Conservation (phyloP, 805 yeast genomes). For the Candida maesae region DNA sequence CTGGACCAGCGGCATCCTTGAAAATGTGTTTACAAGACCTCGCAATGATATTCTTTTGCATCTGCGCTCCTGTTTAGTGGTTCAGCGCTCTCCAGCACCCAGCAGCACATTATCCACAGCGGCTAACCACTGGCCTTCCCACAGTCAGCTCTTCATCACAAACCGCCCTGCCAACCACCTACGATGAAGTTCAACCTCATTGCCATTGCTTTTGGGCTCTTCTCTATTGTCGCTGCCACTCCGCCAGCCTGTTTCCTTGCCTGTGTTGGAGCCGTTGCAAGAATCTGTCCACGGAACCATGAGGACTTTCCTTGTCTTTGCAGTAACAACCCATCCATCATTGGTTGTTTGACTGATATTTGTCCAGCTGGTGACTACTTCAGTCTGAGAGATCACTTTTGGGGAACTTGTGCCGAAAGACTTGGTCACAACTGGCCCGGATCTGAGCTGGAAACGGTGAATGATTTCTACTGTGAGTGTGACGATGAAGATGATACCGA, state of each 20-base stretch:
- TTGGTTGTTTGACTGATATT: conserved; percentile 43
- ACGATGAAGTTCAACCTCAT: neutral
- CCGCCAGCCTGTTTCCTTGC: conserved; percentile 50
- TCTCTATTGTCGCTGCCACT: conserved; percentile 28
- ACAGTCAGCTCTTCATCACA: neutral
- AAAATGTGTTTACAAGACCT: too few relatives aligned
- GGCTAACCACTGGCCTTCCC: neutral
- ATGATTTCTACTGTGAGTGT: conserved; percentile 5
- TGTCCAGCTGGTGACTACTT: conserved; percentile 42
- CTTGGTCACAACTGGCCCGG: conserved; percentile 5
- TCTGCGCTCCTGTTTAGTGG: too few relatives aligned
- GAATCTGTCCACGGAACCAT: conserved; percentile 31
- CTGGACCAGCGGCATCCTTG: too few relatives aligned
- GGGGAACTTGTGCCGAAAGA: conserved; percentile 41
- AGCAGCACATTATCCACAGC: too few relatives aligned
- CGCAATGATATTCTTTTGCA: too few relatives aligned
- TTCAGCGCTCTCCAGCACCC: too few relatives aligned
- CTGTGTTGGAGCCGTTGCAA: conserved; percentile 38
- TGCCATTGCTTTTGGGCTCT: neutral
- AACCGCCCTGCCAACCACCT: neutral
- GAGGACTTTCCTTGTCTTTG: conserved; percentile 40
- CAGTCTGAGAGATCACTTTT: conserved; percentile 44
- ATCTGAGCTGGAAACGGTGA: conserved; percentile 6
- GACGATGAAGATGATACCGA: neutral
- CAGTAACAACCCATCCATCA: conserved; percentile 32